Percentiles rank a stretch among this genome's conserved stretches.
Conservation (phyloP, 257 asterid genomes). For the Solanum appendiculatum region DNA sequence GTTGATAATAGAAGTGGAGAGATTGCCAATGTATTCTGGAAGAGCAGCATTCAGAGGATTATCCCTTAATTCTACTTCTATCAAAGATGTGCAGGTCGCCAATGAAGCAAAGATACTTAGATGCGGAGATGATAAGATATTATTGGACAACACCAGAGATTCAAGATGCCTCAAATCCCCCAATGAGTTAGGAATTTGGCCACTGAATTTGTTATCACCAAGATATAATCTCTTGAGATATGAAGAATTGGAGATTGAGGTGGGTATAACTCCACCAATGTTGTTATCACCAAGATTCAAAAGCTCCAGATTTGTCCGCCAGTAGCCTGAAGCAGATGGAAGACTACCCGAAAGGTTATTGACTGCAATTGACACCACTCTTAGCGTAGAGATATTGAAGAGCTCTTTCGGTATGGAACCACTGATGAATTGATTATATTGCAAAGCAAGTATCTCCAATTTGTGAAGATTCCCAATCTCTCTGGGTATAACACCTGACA, state of each 20-base stretch:
- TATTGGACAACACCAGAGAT: not conserved
- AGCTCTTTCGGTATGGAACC: conserved; percentile 14
- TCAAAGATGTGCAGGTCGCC: too few species aligned
- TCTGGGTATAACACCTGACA: conserved; percentile 20
- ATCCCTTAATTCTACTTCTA: too few species aligned
- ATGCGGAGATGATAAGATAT: not conserved
- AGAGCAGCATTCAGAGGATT: conserved; percentile 20
- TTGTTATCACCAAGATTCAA: conserved; percentile 9
- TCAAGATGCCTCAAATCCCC: conserved; percentile 7
- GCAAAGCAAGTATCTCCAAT: not conserved
- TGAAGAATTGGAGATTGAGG: conserved; percentile 14
- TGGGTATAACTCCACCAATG: conserved; percentile 16
- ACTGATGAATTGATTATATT: not conserved
- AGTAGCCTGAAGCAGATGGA: conserved; percentile 6
- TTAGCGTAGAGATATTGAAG: conserved; percentile 20
- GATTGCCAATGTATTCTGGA: conserved; percentile 18
- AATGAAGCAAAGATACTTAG: conserved; percentile 8
- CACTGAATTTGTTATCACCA: conserved; percentile 8
- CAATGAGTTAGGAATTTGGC: conserved; percentile 13
- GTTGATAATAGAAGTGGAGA: conserved; percentile 1
- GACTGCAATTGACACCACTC: not conserved
- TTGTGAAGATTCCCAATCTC: conserved; percentile 14
- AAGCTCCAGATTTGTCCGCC: not conserved
- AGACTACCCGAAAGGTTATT: conserved; percentile 17
- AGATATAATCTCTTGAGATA: conserved; percentile 11